Percentiles rank a stretch among this genome's conserved stretches.
These are phyloP conservation scores for Oryza brachyantha DNA, from an alignment of 176 grass and related monocot species.

Conservation along the genomic window DNA sequence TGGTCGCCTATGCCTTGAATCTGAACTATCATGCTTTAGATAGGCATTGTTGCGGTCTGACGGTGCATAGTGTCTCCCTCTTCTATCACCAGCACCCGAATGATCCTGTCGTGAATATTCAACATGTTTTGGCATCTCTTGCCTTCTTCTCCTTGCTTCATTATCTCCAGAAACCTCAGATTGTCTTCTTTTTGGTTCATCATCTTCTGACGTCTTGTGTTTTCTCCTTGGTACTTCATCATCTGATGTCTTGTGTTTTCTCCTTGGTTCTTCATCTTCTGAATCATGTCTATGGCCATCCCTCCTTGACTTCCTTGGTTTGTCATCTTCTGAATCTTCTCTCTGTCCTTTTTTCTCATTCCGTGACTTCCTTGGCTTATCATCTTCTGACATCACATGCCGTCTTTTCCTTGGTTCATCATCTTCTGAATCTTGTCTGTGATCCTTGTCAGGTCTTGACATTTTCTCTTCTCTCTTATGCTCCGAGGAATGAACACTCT, in stretches of 20 bases:
- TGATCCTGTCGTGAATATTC: constrained; percentile 27
- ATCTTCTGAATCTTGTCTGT: constrained; percentile 31
- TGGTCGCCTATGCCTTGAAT: constrained; percentile 32
- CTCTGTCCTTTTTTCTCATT: neutral
- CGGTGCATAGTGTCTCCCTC: constrained; percentile 39
- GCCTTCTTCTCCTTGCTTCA: constrained; percentile 24
- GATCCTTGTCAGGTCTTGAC: constrained; percentile 52
- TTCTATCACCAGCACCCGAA: constrained; percentile 42
- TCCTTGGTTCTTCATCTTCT: constrained; percentile 19
- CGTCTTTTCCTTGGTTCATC: constrained; percentile 5
- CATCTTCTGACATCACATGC: neutral
- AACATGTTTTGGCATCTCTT: constrained; percentile 26
- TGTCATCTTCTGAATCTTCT: constrained; percentile 11
- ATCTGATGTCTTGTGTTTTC: neutral
- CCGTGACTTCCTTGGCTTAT: constrained; percentile 26
- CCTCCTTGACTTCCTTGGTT: constrained; percentile 20
- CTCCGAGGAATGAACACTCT: constrained; percentile 13
- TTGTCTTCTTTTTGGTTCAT: constrained; percentile 11
- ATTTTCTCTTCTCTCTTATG: constrained; percentile 46
- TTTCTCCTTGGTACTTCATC: constrained; percentile 28
- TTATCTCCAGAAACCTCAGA: constrained; percentile 9
- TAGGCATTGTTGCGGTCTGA: constrained; percentile 32
- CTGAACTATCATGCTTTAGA: constrained; percentile 34
- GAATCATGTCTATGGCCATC: constrained; percentile 11
- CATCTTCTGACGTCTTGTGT: neutral